These are phyloP conservation scores for Pythium rhizo-oryzae DNA, from an alignment of 352 stramenopile genomes.

Conservation along the genomic window DNA sequence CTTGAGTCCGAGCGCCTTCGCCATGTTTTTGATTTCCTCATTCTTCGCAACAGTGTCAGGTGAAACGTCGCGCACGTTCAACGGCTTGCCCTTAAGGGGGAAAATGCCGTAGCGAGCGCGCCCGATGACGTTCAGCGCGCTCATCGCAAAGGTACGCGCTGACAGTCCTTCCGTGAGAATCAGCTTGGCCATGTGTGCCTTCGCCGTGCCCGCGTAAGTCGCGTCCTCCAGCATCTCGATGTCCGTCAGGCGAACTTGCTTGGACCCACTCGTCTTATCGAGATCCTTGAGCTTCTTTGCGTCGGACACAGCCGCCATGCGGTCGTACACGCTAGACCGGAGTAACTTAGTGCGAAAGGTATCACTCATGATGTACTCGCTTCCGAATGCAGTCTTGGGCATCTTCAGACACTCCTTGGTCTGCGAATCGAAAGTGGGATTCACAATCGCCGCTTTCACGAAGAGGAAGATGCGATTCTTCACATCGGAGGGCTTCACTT, in stretches of 20 bases:
- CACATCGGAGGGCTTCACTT: not conserved
- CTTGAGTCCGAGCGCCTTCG: not conserved
- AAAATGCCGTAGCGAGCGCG: not conserved
- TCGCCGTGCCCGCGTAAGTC: not conserved
- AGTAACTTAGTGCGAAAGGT: not conserved
- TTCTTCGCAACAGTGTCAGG: not conserved
- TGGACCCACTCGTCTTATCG: not conserved
- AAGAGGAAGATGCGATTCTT: not conserved
- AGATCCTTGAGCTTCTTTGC: not conserved
- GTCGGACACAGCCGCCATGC: not conserved
- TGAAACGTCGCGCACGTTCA: not conserved
- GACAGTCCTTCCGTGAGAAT: not conserved
- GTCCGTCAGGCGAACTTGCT: conserved; percentile 1
- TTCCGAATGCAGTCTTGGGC: not conserved
- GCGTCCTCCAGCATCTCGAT: not conserved
- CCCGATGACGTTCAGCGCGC: not conserved
- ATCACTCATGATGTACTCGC: conserved; percentile 1
- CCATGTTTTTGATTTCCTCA: not conserved
- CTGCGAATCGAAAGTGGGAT: not conserved
- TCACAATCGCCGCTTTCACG: not conserved
- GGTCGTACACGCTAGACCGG: not conserved
- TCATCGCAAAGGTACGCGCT: not conserved
- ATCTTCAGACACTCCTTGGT: conserved; percentile 1
- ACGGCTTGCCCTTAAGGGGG: not conserved
- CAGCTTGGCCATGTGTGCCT: not conserved